Base-by-base conservation (phyloP, 2,329 filamentous ascomycete genomes). In the Trichophyton schoenleinii region DNA sequence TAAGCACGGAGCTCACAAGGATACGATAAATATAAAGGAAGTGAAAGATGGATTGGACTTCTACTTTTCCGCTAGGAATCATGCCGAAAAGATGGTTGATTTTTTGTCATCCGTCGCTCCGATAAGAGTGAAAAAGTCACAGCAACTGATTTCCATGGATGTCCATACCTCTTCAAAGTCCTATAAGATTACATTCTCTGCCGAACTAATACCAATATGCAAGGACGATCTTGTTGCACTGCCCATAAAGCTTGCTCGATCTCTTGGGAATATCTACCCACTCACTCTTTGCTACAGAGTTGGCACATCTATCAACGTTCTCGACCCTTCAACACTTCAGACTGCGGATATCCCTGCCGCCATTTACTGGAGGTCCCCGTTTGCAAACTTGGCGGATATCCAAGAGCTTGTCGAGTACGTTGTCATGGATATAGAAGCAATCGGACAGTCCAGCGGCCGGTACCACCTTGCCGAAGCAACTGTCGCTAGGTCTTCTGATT, bases 1-100 rank as follows among this genome's bases (percentile, higher is more conserved):
- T 68, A 97, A 96, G 79, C 91, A 97, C 73, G 83, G 84, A 61
- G 94, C 92, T 3, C 91, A 96, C 74, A 83, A 85, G 66, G 91
- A 99, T 67, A 94, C 92, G 0, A 91, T 96, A 75, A 99, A 97
- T 74, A 99, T 99, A 77, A 96, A 95, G 73, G 94, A 99, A 76
- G 88, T 89, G 31, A 91, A 91, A 75, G 91, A 96, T 68, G 94
- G 94, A 1, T 86, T 99, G 63, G 94, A 99, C 73, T 99, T 99
- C 74, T 99, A 87, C 80, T 99, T 94, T 71, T 83, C 89, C 0
- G 85, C 88, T 62, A 82, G 89, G 69, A 99, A 96, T 70, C 88
- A 95, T 68, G 92, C 91, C 6, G 90, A 95, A 70, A 91, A 89
- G 70, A 92, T 96, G 72, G 84, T 95, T 64, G 91, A 97, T 74